Conservation (phyloP, 129 eudicot genomes). For the Scalesia atractyloides region DNA sequence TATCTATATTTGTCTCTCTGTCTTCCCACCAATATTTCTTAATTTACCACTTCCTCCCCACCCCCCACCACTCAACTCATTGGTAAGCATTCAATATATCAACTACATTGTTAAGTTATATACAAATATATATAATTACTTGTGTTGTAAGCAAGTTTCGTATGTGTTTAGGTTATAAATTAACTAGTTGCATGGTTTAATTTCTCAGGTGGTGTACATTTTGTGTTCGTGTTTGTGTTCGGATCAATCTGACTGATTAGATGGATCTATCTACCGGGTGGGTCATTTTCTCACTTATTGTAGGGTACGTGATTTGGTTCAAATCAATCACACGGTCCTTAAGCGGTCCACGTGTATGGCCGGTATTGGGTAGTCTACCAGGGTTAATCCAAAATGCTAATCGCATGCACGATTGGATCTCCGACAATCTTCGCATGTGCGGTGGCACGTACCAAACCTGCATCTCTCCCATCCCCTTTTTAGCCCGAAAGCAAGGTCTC, state of each 20-base stretch:
- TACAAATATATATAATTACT: not conserved
- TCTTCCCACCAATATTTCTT: conserved; percentile 25
- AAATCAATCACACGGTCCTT: conserved; percentile 42
- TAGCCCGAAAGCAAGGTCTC: conserved; percentile 69
- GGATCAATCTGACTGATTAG: not conserved
- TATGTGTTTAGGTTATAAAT: too few species aligned
- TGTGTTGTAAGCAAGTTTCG: not conserved
- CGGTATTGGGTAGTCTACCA: conserved; percentile 63
- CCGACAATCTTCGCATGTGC: conserved; percentile 58
- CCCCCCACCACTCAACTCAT: conserved; percentile 4
- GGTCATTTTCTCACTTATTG: conserved; percentile 37
- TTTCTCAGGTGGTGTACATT: conserved; percentile 18
- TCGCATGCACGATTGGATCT: conserved; percentile 74
- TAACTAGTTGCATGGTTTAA: conserved; percentile 22
- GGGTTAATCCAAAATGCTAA: conserved; percentile 53
- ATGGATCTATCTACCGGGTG: conserved; percentile 51
- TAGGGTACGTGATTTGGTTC: conserved; percentile 55
- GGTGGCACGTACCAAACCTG: conserved; percentile 80
- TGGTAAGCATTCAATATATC: not conserved
- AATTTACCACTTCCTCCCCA: not conserved
- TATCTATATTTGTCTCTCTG: not conserved
- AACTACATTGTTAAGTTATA: not conserved
- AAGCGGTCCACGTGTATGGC: conserved; percentile 73
- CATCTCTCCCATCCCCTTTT: conserved; percentile 49
- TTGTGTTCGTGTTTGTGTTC: not conserved